A percentile compares a stretch with the other conserved stretches of the same genome.
Evolutionary conservation across 805 yeast genomes (phyloP).

Genomic region (Vanderwaltozyma yarrowii): DNA sequence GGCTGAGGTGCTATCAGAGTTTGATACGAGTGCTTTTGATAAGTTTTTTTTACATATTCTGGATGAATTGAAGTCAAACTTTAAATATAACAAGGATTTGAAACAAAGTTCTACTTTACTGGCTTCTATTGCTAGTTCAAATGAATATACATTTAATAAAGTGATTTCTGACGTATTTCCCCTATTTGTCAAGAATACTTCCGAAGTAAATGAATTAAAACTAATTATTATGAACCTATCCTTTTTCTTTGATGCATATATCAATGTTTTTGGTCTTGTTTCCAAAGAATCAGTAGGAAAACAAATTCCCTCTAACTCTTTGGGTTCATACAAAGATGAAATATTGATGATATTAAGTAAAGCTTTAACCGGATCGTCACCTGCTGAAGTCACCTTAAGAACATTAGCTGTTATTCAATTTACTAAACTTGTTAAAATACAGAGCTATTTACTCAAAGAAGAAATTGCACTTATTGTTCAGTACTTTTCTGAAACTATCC

Average conservation of each 20-base stretch:
- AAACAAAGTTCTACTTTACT: constrained; percentile 56
- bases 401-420: constrained; percentile 57
- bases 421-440: constrained; percentile 42
- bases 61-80: constrained; percentile 45
- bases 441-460: constrained; percentile 37
- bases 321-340: constrained; percentile 50
- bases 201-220: constrained; percentile 48
- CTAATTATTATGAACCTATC: constrained; percentile 50
- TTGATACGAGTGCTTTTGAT: constrained; percentile 27
- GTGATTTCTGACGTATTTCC: constrained; percentile 41
- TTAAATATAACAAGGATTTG: constrained; percentile 42
- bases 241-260: constrained; percentile 43
- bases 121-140: constrained; percentile 43
- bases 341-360: constrained; percentile 59
- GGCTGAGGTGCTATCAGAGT: constrained; percentile 27
- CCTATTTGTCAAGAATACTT: constrained; percentile 29
- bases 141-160: constrained; percentile 36
- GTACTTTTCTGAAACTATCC: constrained; percentile 51
- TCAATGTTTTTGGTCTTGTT: constrained; percentile 33
- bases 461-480: constrained; percentile 57
- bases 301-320: constrained; percentile 24
- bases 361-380: constrained; percentile 56
- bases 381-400: constrained; percentile 58
- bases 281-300: constrained; percentile 1
- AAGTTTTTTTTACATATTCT: constrained; percentile 32